These are phyloP conservation scores for Gaillardinia entomophila DNA, from an alignment of 805 yeast species.

Conservation along the genomic window DNA sequence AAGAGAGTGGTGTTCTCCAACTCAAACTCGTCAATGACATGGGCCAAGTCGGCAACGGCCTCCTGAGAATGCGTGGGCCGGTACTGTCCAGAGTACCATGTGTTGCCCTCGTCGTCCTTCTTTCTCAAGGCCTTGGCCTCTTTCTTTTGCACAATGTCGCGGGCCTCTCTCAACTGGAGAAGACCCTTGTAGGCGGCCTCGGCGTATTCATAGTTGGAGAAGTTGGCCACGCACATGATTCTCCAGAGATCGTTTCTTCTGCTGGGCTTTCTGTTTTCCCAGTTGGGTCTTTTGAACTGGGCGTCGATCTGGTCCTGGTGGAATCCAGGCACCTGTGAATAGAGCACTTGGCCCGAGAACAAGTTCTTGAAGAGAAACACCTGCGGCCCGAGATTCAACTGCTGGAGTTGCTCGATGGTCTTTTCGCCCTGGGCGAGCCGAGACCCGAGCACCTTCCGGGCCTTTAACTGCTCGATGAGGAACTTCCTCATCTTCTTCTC, in stretches of 20 bases:
- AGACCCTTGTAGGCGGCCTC: constrained; percentile 69
- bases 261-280: constrained; percentile 81
- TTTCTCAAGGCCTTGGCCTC: constrained; percentile 66
- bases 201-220: constrained; percentile 56
- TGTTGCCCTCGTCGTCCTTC: constrained; percentile 69
- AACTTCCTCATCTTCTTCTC: constrained; percentile 44
- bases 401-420: constrained; percentile 23
- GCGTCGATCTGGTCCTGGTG: constrained; percentile 55
- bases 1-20: constrained; percentile 45
- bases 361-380: constrained; percentile 78
- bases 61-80: constrained; percentile 90
- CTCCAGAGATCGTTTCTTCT: constrained; percentile 87
- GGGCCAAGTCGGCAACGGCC: constrained; percentile 77
- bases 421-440: constrained; percentile 36
- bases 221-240: constrained; percentile 77
- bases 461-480: constrained; percentile 39
- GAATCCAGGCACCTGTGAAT: constrained; percentile 74
- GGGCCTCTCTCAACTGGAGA: constrained; percentile 63
- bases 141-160: constrained; percentile 55
- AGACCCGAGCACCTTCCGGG: constrained; percentile 37
- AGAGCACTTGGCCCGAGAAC: constrained; percentile 84
- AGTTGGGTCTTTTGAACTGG: constrained; percentile 78
- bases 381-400: constrained; percentile 72
- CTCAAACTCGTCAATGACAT: constrained; percentile 60
- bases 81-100: constrained; percentile 83